Percentiles rank a stretch among this genome's conserved stretches.
Conservation (phyloP, 257 asterid species). For the Ehretia macrophylla region DNA sequence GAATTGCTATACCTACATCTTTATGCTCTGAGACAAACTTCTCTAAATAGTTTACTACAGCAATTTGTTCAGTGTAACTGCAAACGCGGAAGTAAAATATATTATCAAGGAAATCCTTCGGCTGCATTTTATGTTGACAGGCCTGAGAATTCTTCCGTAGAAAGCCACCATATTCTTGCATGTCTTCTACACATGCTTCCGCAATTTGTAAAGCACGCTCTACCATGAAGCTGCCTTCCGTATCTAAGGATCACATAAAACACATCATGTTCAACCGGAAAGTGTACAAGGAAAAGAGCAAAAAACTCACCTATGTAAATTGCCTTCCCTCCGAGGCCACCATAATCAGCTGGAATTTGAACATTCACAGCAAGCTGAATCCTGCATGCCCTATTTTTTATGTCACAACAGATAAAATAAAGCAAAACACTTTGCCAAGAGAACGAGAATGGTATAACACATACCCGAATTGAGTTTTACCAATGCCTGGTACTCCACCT, state of each 20-base stretch:
- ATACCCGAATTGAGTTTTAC: conserved; percentile 96
- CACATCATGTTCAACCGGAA: conserved; percentile 10
- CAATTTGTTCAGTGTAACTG: conserved; percentile 89
- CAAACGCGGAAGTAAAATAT: conserved; percentile 85
- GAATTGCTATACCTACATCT: conserved; percentile 55
- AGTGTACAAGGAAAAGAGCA: conserved; percentile 5
- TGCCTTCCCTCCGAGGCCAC: conserved; percentile 94
- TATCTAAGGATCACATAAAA: conserved; percentile 43
- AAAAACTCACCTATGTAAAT: conserved; percentile 63
- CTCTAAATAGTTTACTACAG: conserved; percentile 79
- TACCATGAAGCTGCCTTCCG: conserved; percentile 98
- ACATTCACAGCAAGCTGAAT: conserved; percentile 89
- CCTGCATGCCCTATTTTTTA: conserved; percentile 33
- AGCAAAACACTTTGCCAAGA: conserved; percentile 6
- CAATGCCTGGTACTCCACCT: conserved; percentile 99
- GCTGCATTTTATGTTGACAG: conserved; percentile 35
- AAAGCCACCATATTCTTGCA: conserved; percentile 63
- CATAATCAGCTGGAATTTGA: conserved; percentile 81
- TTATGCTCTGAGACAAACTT: conserved; percentile 73
- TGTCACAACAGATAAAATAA: conserved; percentile 8
- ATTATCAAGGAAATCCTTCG: conserved; percentile 68
- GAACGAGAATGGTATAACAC: conserved; percentile 18
- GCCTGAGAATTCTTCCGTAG: conserved; percentile 46
- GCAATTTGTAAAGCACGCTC: conserved; percentile 91
- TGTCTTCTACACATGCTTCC: conserved; percentile 81